Base-by-base conservation (phyloP, 148 eudicot genomes). In the Dianthus caryophyllus region DNA sequence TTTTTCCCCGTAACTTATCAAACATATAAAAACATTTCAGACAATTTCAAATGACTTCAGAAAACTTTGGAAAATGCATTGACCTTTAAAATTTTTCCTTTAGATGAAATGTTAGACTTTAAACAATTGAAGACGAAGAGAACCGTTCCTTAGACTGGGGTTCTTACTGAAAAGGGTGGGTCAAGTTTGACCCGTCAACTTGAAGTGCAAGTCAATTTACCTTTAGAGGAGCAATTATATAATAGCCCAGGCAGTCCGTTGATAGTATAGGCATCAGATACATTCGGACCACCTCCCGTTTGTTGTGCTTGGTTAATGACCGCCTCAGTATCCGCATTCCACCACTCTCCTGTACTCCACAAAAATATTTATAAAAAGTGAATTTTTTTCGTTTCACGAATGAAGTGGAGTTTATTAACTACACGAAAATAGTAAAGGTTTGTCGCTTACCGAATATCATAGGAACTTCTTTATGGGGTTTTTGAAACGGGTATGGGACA, bases 221-320 rank as follows among this genome's bases (percentile, higher is more conserved):
- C 83, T 78, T 76, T 73, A 38, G 74, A 49, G 6, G 85, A 84
- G 33, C 85, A 84, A 53, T 77, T 81, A 49, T 84, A 84, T 26
- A 84, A 65, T n/a, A 75, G 87, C 22, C 87, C 87, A 11, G 87
- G 85, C 16, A 81, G 77, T 25, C 88, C 84, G 55, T 81, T 81
- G 61, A 84, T 74, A 8, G 88, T 84, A 61, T 76, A 84, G 55
- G 85, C 88, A 72, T 84, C 88, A 2, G 85, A 82, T n/a, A 79
- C 82, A 73, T 81, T 81, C 0, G 88, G 88, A 13, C 83, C 81
- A 5, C 79, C 81, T 71, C 88, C 88, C 0, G 81, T 81, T 70
- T 74, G 79, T 16, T 64, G 21, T 10, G 88, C 81, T 59, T 81
- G 88, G 44, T 22, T 68, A 44, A 81, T 76, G 51, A 84, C 65